These are phyloP conservation scores for Tetrastigma voinierianum DNA, from an alignment of 164 flowering plant species.

Conservation along the genomic window DNA sequence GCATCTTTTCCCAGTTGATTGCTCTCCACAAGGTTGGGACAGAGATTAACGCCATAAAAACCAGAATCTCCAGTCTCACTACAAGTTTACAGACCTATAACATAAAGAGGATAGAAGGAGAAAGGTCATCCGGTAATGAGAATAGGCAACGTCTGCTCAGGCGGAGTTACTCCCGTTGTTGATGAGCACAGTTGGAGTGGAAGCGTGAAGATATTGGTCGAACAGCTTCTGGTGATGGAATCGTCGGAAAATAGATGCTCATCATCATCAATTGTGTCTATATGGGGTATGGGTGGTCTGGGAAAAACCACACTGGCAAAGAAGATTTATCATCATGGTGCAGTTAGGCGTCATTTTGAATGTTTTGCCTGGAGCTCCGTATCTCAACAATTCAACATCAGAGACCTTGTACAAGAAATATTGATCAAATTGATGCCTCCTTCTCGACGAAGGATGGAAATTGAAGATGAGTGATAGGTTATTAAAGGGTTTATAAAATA, in stretches of 20 bases:
- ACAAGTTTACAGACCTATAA: conserved; percentile 11
- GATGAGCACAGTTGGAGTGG: conserved; percentile 19
- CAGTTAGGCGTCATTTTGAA: conserved; percentile 7
- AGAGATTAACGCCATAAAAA: conserved; percentile 12
- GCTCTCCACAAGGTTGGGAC: conserved; percentile 8
- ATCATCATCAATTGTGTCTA: conserved; percentile 13
- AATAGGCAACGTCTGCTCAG: conserved; percentile 1
- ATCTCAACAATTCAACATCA: no score
- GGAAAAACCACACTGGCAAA: conserved; percentile 29
- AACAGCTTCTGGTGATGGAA: not conserved
- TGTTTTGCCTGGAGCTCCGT: conserved; percentile 9
- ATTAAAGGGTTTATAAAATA: no score
- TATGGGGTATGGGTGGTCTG: conserved; percentile 24
- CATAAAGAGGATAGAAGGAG: not conserved
- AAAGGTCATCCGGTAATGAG: not conserved
- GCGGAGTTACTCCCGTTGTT: not conserved
- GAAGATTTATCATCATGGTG: conserved; percentile 9
- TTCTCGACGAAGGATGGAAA: no score
- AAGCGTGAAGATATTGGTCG: not conserved
- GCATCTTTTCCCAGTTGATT: not conserved
- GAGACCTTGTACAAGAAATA: no score
- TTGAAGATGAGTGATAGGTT: no score
- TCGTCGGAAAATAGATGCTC: not conserved
- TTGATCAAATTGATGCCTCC: no score
- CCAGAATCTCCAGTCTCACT: conserved; percentile 7